These are phyloP conservation scores for Gaeumannomyces tritici DNA, from an alignment of 2,329 filamentous ascomycete species.

Conservation along the genomic window DNA sequence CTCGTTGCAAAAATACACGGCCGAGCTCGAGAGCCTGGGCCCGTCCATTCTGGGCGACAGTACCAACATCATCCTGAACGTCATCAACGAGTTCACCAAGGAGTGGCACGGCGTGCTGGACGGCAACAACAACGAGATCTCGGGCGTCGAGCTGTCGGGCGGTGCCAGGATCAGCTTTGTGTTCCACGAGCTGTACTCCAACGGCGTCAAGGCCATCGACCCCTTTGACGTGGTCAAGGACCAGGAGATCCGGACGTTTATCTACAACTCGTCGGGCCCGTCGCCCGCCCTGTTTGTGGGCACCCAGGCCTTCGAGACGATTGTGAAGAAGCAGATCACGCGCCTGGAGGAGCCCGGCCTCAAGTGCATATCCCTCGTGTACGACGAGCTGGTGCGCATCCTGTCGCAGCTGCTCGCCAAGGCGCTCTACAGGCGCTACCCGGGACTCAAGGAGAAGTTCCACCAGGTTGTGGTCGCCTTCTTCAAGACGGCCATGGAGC, in stretches of 20 bases:
- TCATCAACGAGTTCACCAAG: slow-evolving; percentile 97
- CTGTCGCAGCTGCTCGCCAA: slow-evolving; percentile 83
- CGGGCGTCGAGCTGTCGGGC: slow-evolving; percentile 86
- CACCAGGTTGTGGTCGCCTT: slow-evolving; percentile 85
- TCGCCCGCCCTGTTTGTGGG: slow-evolving; percentile 95
- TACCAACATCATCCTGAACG: slow-evolving; percentile 92
- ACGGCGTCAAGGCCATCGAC: slow-evolving; percentile 94
- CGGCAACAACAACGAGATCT: slow-evolving; percentile 93
- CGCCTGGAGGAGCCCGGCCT: slow-evolving; percentile 90
- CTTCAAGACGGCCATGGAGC: slow-evolving; percentile 98
- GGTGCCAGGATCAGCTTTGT: slow-evolving; percentile 98
- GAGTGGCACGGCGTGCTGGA: slow-evolving; percentile 95
- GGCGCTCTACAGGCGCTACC: slow-evolving; percentile 84
- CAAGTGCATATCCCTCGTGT: slow-evolving; percentile 95
- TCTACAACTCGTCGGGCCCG: slow-evolving; percentile 98
- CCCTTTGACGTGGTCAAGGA: slow-evolving; percentile 98
- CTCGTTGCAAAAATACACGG: slow-evolving; percentile 82
- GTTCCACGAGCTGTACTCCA: slow-evolving; percentile 96
- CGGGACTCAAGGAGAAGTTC: slow-evolving; percentile 93
- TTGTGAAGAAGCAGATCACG: slow-evolving; percentile 98
- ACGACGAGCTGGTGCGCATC: slow-evolving; percentile 94
- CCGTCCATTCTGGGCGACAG: slow-evolving; percentile 95
- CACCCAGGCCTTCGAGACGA: slow-evolving; percentile 95
- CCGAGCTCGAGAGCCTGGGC: slow-evolving; percentile 73
- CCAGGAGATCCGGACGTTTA: slow-evolving; percentile 88